Base-by-base conservation (phyloP, 73 alveolate species). In the Blepharisma stoltei region DNA sequence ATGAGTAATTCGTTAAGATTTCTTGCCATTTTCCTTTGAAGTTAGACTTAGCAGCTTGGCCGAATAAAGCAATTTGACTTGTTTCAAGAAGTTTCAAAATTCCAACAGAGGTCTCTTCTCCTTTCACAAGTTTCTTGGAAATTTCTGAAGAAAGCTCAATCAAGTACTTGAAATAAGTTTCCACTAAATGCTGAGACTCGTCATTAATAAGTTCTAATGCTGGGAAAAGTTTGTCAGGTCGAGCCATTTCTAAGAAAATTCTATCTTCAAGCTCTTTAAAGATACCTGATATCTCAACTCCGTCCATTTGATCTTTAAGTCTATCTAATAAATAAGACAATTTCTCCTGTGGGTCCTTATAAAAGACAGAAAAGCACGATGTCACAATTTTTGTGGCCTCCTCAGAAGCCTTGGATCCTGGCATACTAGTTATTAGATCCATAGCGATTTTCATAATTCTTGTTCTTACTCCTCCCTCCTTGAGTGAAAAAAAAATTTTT, bases 1-100 rank as follows among this genome's bases (percentile, higher is more conserved):
- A n/a, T n/a, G n/a, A n/a, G n/a, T n/a, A n/a, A n/a, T n/a, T n/a
- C n/a, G n/a, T n/a, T n/a, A n/a, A n/a, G n/a, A n/a, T n/a, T n/a
- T n/a, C n/a, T n/a, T n/a, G n/a, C n/a, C n/a, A 55, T 55, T 55
- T 55, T 14, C 71, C 71, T 55, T 55, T 8, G 43, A 7, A 55
- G 43, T 55, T 55, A 7, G 7, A 8, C 7, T 7, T 55, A 6
- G 71, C 71, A 9, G 71, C 71, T 21, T 55, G 71, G 71, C 44
- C 71, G 43, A 55, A 55, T 7, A 55, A 37, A 7, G 18, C 71
- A 8, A 55, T 6, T 55, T 55, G 71, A 14, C 44, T 37, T 8
- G 18, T 20, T 55, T 55, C 71, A 7, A 55, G 18, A 21, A 55
- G 18, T 37, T 55, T 7, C 6, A 55, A 7, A 7, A 55, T 21